Evolutionary conservation across 2,329 filamentous ascomycete species (phyloP).

Genomic region (Penicillium rolfsii): DNA sequence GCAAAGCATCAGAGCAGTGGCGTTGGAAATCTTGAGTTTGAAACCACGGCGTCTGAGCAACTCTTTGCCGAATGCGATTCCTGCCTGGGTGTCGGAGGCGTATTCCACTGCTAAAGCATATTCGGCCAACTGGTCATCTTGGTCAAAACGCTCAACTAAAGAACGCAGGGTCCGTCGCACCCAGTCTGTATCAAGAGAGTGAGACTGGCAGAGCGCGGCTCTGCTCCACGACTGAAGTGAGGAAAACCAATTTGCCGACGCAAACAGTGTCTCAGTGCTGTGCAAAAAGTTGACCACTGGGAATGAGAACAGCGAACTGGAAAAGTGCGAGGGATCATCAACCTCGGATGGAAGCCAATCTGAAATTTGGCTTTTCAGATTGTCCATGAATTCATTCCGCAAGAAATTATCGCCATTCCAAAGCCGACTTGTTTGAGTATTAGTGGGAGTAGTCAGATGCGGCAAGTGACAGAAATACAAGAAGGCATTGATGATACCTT

Average conservation of each 20-base stretch:
- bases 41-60: slow-evolving; percentile 70
- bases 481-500: slow-evolving; percentile 69
- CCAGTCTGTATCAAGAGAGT: slow-evolving; percentile 51
- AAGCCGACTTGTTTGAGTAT: slow-evolving; percentile 33
- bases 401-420: slow-evolving; percentile 61
- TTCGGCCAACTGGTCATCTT: slow-evolving; percentile 61
- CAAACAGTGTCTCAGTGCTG: slow-evolving; percentile 60
- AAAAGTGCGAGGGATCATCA: slow-evolving; percentile 11
- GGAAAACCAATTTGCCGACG: slow-evolving; percentile 53
- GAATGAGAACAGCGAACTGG: slow-evolving; percentile 38
- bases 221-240: slow-evolving; percentile 40
- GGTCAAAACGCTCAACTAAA: slow-evolving; percentile 52
- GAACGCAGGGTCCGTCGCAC: slow-evolving; percentile 60
- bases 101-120: slow-evolving; percentile 73
- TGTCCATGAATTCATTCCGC: slow-evolving; percentile 45
- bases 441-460: slow-evolving; percentile 43
- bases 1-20: slow-evolving; percentile 74
- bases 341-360: slow-evolving; percentile 31
- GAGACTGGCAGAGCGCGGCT: slow-evolving; percentile 31
- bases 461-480: slow-evolving; percentile 70
- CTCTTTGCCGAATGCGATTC: slow-evolving; percentile 71
- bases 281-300: slow-evolving; percentile 43
- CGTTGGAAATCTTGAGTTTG: slow-evolving; percentile 72
- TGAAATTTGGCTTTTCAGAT: slow-evolving; percentile 27
- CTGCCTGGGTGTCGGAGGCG: slow-evolving; percentile 55